A percentile compares a stretch with the other conserved stretches of the same genome.
These are phyloP conservation scores for Paradendryphiella salina DNA, from an alignment of 2,329 filamentous ascomycete genomes.

Conservation along the genomic window DNA sequence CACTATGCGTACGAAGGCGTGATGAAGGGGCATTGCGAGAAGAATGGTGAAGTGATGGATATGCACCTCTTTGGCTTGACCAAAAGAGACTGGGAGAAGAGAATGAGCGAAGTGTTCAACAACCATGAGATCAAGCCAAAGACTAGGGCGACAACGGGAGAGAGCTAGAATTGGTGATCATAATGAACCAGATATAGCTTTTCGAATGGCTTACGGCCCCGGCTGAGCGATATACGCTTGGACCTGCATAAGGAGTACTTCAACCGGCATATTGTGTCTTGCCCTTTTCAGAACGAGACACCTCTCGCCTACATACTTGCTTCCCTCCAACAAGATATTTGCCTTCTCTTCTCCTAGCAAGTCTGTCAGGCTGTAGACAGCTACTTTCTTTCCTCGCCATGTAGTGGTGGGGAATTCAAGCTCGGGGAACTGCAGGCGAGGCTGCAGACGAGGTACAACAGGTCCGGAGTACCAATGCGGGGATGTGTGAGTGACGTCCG, in stretches of 20 bases:
- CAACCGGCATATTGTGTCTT: conserved; percentile 35
- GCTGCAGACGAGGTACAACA: conserved; percentile 32
- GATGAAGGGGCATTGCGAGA: conserved; percentile 40
- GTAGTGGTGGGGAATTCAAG: conserved; percentile 36
- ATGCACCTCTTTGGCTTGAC: conserved; percentile 43
- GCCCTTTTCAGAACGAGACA: conserved; percentile 37
- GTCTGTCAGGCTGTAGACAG: conserved; percentile 43
- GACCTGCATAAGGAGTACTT: conserved; percentile 40
- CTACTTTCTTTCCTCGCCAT: conserved; percentile 37
- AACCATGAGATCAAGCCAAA: neutral
- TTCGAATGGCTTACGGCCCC: conserved; percentile 26
- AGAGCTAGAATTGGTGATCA: neutral
- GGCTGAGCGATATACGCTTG: conserved; percentile 36
- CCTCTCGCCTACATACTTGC: conserved; percentile 25
- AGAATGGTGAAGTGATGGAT: conserved; percentile 42
- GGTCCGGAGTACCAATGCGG: conserved; percentile 37
- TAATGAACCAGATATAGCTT: too few species aligned
- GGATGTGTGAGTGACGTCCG: conserved; percentile 26
- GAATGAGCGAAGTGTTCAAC: neutral
- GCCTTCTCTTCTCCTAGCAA: conserved; percentile 39
- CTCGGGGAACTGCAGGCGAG: conserved; percentile 33
- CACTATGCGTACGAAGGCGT: conserved; percentile 47
- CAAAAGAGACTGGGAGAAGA: conserved; percentile 37
- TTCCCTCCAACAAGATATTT: conserved; percentile 26
- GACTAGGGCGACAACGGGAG: too few species aligned